Evolutionary conservation across 257 asterid species (phyloP).

Genomic region (Scutellaria galericulata): DNA sequence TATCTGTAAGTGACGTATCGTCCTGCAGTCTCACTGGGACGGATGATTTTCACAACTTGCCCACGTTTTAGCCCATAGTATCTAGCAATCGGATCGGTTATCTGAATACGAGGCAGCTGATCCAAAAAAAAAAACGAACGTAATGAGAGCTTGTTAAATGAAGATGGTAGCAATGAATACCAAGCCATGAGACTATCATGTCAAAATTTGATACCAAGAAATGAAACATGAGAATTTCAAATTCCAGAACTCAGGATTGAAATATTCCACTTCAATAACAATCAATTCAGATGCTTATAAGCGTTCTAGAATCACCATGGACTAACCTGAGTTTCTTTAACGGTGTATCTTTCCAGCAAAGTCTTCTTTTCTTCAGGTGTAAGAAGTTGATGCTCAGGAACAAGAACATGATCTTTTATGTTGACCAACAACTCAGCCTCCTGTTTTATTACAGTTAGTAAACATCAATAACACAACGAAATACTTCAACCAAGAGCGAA

Average conservation of each 20-base stretch:
- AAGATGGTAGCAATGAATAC: background rate
- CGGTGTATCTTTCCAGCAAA: slow-evolving; percentile 75
- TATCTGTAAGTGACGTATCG: slow-evolving; percentile 76
- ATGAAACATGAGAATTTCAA: background rate
- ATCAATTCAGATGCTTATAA: background rate
- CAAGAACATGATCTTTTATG: slow-evolving; percentile 68
- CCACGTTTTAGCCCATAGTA: slow-evolving; percentile 84
- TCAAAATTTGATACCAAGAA: background rate
- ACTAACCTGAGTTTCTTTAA: slow-evolving; percentile 82
- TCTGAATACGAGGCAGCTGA: slow-evolving; percentile 82
- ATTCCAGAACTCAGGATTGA: background rate
- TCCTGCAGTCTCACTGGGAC: slow-evolving; percentile 96
- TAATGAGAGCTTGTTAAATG: slow-evolving; percentile 19
- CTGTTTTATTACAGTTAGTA: slow-evolving; percentile 26
- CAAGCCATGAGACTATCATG: background rate
- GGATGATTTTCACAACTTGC: slow-evolving; percentile 78
- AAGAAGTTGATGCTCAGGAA: slow-evolving; percentile 73
- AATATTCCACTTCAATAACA: too few relatives aligned
- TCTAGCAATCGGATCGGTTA: slow-evolving; percentile 78
- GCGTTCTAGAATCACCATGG: background rate
- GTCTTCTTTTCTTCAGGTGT: slow-evolving; percentile 68
- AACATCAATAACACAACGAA: background rate
- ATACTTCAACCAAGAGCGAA: background rate
- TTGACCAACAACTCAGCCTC: slow-evolving; percentile 68
- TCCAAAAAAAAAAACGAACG: slow-evolving; percentile 3